phyloP scores from a whole-genome alignment of 306 rosid species.

The Clitoria ternatea region DNA sequence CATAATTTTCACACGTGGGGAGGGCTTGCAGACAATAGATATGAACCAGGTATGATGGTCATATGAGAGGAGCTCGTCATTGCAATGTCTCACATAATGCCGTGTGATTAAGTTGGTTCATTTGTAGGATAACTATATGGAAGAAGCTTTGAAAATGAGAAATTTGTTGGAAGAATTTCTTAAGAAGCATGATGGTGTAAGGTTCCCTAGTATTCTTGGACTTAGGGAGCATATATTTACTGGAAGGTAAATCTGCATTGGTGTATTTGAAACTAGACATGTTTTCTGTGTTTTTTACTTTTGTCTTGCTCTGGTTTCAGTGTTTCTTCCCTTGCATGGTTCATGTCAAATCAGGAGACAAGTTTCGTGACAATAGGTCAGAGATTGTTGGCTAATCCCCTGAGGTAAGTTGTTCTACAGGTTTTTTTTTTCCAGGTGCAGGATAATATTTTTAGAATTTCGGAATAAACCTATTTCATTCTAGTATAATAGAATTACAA shows the following conservation, averaged over 20 bases:
- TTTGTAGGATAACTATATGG: slow-evolving; percentile 93
- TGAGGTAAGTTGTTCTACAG: slow-evolving; percentile 58
- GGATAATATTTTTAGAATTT: background rate
- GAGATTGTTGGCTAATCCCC: slow-evolving; percentile 94
- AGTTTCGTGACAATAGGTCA: slow-evolving; percentile 99
- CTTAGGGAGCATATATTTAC: slow-evolving; percentile 98
- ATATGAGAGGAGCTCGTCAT: background rate
- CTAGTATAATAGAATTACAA: background rate
- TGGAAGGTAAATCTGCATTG: slow-evolving; percentile 58
- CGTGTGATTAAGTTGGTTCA: slow-evolving; percentile 12
- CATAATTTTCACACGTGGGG: slow-evolving; percentile 93
- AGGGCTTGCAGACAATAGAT: slow-evolving; percentile 94
- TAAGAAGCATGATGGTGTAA: slow-evolving; percentile 84
- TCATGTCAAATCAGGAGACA: slow-evolving; percentile 99
- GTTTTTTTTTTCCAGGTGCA: background rate
- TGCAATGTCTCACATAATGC: background rate
- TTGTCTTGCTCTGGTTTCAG: slow-evolving; percentile 49
- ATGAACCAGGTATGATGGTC: slow-evolving; percentile 84
- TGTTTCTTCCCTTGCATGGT: slow-evolving; percentile 99
- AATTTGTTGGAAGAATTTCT: slow-evolving; percentile 93
- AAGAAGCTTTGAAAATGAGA: slow-evolving; percentile 98
- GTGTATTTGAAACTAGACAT: background rate
- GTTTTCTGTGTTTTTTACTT: slow-evolving; percentile 19
- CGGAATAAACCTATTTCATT: background rate
- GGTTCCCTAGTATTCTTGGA: slow-evolving; percentile 88